Evolutionary conservation across 805 yeast genomes (phyloP).

Genomic region (Candida sithepensis): DNA sequence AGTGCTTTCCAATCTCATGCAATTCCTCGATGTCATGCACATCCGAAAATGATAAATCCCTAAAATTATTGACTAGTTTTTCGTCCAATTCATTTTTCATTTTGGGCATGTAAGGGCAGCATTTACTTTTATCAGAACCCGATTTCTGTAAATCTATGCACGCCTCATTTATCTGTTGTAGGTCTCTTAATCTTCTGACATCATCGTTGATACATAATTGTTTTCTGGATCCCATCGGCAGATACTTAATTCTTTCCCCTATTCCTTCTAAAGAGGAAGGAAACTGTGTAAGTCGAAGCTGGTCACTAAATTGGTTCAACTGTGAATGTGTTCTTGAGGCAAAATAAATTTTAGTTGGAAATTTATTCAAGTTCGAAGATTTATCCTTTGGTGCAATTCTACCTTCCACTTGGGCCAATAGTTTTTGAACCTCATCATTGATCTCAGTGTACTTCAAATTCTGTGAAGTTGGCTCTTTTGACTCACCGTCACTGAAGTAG

Average conservation of each 20-base stretch:
- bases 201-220: slow-evolving; percentile 76
- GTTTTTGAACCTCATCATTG: slow-evolving; percentile 43
- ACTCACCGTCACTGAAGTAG: slow-evolving; percentile 35
- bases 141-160: slow-evolving; percentile 66
- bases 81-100: slow-evolving; percentile 29
- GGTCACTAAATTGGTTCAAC: slow-evolving; percentile 72
- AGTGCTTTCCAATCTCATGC: slow-evolving; percentile 50
- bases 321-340: slow-evolving; percentile 93
- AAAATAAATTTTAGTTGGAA: slow-evolving; percentile 54
- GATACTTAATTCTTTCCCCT: slow-evolving; percentile 56
- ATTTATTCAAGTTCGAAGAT: slow-evolving; percentile 21
- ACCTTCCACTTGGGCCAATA: slow-evolving; percentile 43
- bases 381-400: slow-evolving; percentile 19
- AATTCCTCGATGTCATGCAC: slow-evolving; percentile 81
- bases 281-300: slow-evolving; percentile 57
- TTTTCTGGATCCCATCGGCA: slow-evolving; percentile 79
- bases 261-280: slow-evolving; percentile 51
- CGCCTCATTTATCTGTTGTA: slow-evolving; percentile 67
- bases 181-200: slow-evolving; percentile 46
- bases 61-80: slow-evolving; percentile 38
- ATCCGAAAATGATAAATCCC: slow-evolving; percentile 51
- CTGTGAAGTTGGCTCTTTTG: slow-evolving; percentile 8
- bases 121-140: slow-evolving; percentile 13
- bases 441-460: slow-evolving; percentile 33
- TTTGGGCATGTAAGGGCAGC: slow-evolving; percentile 42